Evolutionary conservation across 1,139 yeast genomes (phyloP).

Genomic region (Pichia sp.): DNA sequence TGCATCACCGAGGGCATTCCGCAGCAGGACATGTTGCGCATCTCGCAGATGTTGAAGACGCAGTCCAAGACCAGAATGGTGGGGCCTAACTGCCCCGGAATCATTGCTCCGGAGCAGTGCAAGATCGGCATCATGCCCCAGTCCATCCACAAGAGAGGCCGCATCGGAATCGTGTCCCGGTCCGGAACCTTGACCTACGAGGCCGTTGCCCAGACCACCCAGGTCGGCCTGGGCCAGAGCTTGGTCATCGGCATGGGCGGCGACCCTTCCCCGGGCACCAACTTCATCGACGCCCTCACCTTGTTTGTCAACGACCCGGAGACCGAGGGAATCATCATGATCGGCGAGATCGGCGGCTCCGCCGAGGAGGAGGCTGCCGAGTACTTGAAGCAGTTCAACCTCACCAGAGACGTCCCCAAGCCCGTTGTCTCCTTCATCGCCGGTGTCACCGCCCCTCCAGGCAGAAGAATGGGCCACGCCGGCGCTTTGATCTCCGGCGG

Average conservation of each 20-base stretch:
- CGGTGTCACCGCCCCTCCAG: constrained; percentile 99
- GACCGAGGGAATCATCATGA: constrained; percentile 95
- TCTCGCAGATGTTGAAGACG: constrained; percentile 87
- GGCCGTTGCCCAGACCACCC: constrained; percentile 98
- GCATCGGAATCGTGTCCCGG: constrained; percentile 90
- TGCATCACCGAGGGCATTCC: constrained; percentile 99
- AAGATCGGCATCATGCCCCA: constrained; percentile 99
- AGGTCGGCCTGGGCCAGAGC: constrained; percentile 93
- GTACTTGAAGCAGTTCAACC: constrained; percentile 85
- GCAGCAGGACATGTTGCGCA: constrained; percentile 96
- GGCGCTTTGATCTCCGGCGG: constrained; percentile 99
- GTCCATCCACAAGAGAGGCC: constrained; percentile 87
- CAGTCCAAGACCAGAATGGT: constrained; percentile 95
- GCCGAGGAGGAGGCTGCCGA: constrained; percentile 99
- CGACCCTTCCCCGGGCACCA: constrained; percentile 99
- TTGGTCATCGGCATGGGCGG: constrained; percentile 99
- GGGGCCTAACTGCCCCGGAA: constrained; percentile 99
- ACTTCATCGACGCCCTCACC: constrained; percentile 92
- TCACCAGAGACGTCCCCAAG: constrained; percentile 87
- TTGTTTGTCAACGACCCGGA: constrained; percentile 85
- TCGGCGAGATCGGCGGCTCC: constrained; percentile 99
- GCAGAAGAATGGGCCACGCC: constrained; percentile 99
- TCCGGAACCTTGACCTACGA: constrained; percentile 98
- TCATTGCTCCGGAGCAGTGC: constrained; percentile 96
- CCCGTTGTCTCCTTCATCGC: constrained; percentile 99